phyloP scores from a whole-genome alignment of 148 eudicot species.

The Drosera capensis region DNA sequence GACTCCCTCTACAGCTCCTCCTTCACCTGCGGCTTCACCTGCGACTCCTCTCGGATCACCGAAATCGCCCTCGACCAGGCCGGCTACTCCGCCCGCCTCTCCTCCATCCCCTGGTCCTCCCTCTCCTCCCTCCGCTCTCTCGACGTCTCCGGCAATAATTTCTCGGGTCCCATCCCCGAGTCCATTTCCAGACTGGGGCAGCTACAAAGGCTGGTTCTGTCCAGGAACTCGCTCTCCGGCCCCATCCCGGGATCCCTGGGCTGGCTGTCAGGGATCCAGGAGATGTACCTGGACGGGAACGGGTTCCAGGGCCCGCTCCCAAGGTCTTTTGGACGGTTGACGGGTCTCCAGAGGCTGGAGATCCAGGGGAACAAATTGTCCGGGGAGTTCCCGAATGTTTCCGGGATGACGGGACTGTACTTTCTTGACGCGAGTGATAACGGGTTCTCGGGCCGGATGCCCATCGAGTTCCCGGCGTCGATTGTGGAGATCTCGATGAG shows the following conservation, averaged over 20 bases:
- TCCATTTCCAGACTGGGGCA: constrained; percentile 42
- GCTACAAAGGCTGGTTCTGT: constrained; percentile 28
- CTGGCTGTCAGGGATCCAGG: constrained; percentile 28
- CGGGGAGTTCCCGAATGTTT: constrained; percentile 57
- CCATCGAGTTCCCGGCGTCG: constrained; percentile 27
- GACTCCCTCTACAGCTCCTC: constrained; percentile 30
- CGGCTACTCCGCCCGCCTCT: constrained; percentile 10
- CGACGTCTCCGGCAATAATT: constrained; percentile 15
- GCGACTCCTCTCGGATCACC: constrained; percentile 24
- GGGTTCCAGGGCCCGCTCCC: constrained; percentile 37
- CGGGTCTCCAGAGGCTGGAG: constrained; percentile 37
- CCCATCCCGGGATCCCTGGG: constrained; percentile 41
- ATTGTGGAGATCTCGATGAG: constrained; percentile 41
- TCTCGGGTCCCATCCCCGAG: constrained; percentile 50
- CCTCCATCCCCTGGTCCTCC: constrained; percentile 5
- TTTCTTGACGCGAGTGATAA: constrained; percentile 52
- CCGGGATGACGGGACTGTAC: constrained; percentile 24
- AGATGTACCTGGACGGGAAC: constrained; percentile 46
- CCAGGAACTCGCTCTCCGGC: constrained; percentile 48
- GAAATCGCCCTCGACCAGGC: constrained; percentile 20
- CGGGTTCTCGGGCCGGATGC: constrained; percentile 36
- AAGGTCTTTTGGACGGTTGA: constrained; percentile 17
- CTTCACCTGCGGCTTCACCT: constrained; percentile 77
- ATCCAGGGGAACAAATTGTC: constrained; percentile 39
- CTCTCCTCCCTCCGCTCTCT: constrained; percentile 12